phyloP scores from a whole-genome alignment of 2,329 filamentous ascomycete genomes.

The Sclerotiophoma versabilis region DNA sequence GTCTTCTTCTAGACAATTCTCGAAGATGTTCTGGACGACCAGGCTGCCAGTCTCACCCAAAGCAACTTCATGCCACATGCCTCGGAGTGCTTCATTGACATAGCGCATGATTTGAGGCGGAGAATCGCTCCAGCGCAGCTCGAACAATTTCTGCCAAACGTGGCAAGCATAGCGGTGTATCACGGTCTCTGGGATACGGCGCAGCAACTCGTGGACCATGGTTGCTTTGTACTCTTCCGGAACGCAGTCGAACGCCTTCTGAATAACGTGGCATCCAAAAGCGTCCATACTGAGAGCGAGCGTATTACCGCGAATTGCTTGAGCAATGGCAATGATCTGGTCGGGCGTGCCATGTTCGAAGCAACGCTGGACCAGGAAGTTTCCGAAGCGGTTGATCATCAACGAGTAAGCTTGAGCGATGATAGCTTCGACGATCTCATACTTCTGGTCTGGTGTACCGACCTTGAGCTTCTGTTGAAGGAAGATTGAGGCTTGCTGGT shows the following conservation, averaged over 20 bases:
- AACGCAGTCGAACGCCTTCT: constrained; percentile 98
- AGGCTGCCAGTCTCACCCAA: constrained; percentile 96
- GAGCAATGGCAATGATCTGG: constrained; percentile 90
- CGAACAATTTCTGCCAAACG: constrained; percentile 99
- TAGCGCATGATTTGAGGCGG: constrained; percentile 98
- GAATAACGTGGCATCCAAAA: constrained; percentile 96
- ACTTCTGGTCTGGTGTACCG: constrained; percentile 92
- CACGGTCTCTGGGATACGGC: constrained; percentile 94
- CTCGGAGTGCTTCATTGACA: constrained; percentile 91
- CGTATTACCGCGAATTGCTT: constrained; percentile 92
- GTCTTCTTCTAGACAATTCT: constrained; percentile 98
- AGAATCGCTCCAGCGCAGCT: constrained; percentile 92
- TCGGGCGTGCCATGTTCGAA: constrained; percentile 97
- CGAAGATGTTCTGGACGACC: constrained; percentile 99
- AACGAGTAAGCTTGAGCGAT: constrained; percentile 91
- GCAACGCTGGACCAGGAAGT: constrained; percentile 97
- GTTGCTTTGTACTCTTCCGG: constrained; percentile 97
- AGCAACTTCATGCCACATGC: constrained; percentile 99
- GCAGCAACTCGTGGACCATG: constrained; percentile 97
- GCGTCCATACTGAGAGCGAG: constrained; percentile 97
- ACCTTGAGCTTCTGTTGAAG: constrained; percentile 99
- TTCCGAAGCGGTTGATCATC: constrained; percentile 98
- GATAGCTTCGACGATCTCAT: constrained; percentile 95
- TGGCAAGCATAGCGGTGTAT: constrained; percentile 99
- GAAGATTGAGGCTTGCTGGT: constrained; percentile 98